Evolutionary conservation across 129 eudicot genomes (phyloP).

Genomic region (Chrysanthemum seticuspe): DNA sequence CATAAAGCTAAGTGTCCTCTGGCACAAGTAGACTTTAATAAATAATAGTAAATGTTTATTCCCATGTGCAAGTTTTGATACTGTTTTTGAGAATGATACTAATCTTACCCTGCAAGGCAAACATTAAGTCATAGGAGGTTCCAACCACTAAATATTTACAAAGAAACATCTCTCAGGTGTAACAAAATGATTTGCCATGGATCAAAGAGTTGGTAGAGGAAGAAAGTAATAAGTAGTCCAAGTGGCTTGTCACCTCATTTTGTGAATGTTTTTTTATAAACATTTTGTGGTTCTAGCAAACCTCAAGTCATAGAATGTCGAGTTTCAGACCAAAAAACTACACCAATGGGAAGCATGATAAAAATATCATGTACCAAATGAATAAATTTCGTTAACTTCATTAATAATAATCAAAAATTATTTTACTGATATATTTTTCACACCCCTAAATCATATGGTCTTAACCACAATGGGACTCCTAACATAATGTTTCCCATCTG

Average conservation of each 20-base stretch:
- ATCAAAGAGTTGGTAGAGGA: too few species aligned
- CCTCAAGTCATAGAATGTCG: too few species aligned
- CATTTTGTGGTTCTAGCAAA: too few species aligned
- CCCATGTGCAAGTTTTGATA: too few species aligned
- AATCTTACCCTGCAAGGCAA: not conserved
- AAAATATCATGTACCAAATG: constrained; percentile 1
- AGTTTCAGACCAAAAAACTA: not conserved
- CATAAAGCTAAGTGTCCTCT: constrained; percentile 7
- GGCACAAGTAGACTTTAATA: constrained; percentile 9
- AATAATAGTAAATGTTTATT: too few species aligned
- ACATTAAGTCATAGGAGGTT: not conserved
- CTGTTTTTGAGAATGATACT: not conserved
- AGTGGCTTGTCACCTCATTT: too few species aligned
- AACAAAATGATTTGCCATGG: too few species aligned
- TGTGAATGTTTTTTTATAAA: too few species aligned
- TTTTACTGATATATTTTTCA: constrained; percentile 25
- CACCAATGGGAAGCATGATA: constrained; percentile 8
- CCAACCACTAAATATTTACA: too few species aligned
- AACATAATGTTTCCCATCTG: constrained; percentile 75
- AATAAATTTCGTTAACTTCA: constrained; percentile 22
- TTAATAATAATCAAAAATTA: constrained; percentile 21
- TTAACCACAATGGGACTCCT: constrained; percentile 81
- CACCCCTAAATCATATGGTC: constrained; percentile 36
- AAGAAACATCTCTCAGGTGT: too few species aligned
- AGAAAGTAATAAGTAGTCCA: too few species aligned